These are phyloP conservation scores for Linderina pennispora DNA, from an alignment of 192 early-diverging fungal species.

Conservation along the genomic window DNA sequence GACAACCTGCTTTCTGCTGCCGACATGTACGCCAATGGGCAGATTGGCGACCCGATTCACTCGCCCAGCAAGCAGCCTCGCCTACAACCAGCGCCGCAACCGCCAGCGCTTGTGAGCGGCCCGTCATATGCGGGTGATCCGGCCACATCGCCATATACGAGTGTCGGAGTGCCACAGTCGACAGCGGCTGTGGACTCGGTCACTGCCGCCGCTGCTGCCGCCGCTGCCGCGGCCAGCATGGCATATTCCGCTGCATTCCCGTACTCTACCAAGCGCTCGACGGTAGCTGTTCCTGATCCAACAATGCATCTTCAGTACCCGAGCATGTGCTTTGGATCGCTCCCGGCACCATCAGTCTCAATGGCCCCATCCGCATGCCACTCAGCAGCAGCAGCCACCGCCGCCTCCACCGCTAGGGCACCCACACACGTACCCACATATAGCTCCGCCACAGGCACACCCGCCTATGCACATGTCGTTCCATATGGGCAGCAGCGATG, in stretches of 20 bases:
- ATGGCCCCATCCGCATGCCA: too few species aligned
- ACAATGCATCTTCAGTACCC: constrained; percentile 6
- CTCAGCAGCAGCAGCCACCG: too few species aligned
- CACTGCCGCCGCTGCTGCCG: constrained; percentile 18
- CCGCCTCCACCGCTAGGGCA: too few species aligned
- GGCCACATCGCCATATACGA: not conserved
- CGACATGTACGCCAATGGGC: constrained; percentile 21
- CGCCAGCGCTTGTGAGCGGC: not conserved
- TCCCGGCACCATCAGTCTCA: too few species aligned
- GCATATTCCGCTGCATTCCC: constrained; percentile 15
- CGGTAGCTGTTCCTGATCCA: not conserved
- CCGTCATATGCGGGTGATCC: not conserved
- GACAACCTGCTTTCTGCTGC: constrained; percentile 33
- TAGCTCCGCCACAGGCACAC: too few species aligned
- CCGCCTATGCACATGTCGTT: too few species aligned
- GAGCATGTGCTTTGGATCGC: constrained; percentile 18
- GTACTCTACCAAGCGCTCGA: constrained; percentile 12
- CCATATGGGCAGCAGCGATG: too few species aligned
- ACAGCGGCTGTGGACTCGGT: constrained; percentile 9
- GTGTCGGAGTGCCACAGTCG: not conserved
- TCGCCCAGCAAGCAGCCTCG: constrained; percentile 1
- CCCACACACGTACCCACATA: too few species aligned
- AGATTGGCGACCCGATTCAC: not conserved
- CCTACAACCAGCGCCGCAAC: not conserved
- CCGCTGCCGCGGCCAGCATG: constrained; percentile 16